phyloP scores from a whole-genome alignment of 768 basidiomycete species.

The Artomyces pyxidatus region DNA sequence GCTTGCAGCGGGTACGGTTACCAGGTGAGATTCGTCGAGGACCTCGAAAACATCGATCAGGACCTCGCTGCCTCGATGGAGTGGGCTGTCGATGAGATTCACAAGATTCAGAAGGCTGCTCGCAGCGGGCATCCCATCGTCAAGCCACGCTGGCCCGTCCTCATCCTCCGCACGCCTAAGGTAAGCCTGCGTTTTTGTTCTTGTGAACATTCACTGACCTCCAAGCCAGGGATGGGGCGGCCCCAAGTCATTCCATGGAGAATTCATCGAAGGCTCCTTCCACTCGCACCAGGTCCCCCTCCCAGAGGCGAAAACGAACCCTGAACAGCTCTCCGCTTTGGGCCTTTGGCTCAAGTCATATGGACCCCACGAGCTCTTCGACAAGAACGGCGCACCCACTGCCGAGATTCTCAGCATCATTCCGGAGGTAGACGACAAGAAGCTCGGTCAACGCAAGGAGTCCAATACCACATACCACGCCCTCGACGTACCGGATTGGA shows the following conservation, averaged over 20 bases:
- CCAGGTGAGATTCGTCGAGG: constrained; percentile 75
- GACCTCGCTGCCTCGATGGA: constrained; percentile 77
- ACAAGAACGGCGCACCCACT: constrained; percentile 41
- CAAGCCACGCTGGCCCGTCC: constrained; percentile 88
- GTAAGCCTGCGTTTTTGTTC: too few relatives aligned
- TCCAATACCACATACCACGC: constrained; percentile 54
- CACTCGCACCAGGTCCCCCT: constrained; percentile 87
- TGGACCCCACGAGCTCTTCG: constrained; percentile 58
- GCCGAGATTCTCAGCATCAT: constrained; percentile 50
- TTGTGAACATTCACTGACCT: too few relatives aligned
- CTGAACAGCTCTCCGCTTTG: constrained; percentile 54
- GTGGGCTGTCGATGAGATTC: constrained; percentile 71
- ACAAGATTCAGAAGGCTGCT: constrained; percentile 72
- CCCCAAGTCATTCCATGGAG: constrained; percentile 57
- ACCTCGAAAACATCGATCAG: constrained; percentile 57
- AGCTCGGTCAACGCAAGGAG: constrained; percentile 65
- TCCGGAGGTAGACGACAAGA: constrained; percentile 46
- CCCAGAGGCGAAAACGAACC: constrained; percentile 55
- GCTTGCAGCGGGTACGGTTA: constrained; percentile 70
- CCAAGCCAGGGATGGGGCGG: constrained; percentile 48
- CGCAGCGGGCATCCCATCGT: constrained; percentile 66
- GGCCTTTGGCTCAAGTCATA: constrained; percentile 73
- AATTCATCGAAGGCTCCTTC: constrained; percentile 76
- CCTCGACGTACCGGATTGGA: constrained; percentile 63
- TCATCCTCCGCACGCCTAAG: constrained; percentile 83